These are phyloP conservation scores for Cantharellus anzutake DNA, from an alignment of 768 basidiomycete genomes.

Conservation along the genomic window DNA sequence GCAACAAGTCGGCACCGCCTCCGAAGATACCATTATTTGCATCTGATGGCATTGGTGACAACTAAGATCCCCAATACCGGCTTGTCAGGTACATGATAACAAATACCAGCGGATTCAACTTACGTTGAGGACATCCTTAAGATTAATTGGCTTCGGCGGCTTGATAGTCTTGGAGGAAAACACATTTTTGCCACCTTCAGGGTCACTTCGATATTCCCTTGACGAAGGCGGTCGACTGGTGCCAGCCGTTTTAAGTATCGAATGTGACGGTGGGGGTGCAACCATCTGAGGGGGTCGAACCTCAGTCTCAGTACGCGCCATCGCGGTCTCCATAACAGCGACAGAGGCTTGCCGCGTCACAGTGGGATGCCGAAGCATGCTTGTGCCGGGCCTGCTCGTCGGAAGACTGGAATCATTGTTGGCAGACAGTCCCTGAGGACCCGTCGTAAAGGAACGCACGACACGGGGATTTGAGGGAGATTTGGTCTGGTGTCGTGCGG, in stretches of 20 bases:
- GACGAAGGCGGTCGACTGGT: constrained; percentile 29
- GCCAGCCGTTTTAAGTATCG: constrained; percentile 17
- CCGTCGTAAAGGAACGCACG: not conserved
- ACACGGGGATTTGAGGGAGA: not conserved
- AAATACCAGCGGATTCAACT: not conserved
- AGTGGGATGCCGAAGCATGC: not conserved
- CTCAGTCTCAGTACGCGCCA: not conserved
- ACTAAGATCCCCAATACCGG: constrained; percentile 1
- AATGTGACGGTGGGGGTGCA: not conserved
- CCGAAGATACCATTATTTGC: constrained; percentile 1
- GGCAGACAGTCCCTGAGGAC: not conserved
- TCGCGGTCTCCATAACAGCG: constrained; percentile 31
- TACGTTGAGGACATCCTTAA: not conserved
- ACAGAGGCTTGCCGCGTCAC: constrained; percentile 38
- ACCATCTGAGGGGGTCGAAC: not conserved
- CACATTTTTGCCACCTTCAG: not conserved
- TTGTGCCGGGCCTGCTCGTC: not conserved
- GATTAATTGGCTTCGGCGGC: not conserved
- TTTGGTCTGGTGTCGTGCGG: not conserved
- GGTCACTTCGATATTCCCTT: constrained; percentile 20
- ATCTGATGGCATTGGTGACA: not conserved
- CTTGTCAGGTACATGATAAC: not conserved
- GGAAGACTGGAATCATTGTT: too few relatives aligned
- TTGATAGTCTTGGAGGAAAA: not conserved
- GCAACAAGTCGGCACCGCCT: not conserved